phyloP scores from a whole-genome alignment of 768 basidiomycete species.

The Suillus fuscotomentosus region DNA sequence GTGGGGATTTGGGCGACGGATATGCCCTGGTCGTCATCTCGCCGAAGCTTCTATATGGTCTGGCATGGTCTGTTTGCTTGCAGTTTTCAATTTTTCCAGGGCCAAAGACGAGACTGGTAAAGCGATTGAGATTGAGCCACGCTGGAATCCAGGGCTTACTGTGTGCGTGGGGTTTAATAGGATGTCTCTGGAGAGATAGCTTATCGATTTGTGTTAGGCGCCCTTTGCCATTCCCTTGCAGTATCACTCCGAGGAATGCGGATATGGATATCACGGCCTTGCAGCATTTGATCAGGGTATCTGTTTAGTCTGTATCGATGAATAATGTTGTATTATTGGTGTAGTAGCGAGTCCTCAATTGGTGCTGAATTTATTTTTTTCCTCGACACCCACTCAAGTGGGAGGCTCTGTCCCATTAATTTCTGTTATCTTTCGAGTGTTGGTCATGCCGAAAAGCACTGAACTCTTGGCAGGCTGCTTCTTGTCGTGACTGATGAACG shows the following conservation, averaged over 20 bases:
- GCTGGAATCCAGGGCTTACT: slow-evolving; percentile 2
- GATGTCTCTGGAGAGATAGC: too few species aligned
- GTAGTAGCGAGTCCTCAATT: not conserved
- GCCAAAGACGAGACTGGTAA: slow-evolving; percentile 8
- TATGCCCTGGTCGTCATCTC: slow-evolving; percentile 4
- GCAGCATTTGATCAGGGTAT: not conserved
- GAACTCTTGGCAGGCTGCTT: too few species aligned
- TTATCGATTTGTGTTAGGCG: slow-evolving; percentile 1
- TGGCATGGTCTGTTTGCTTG: slow-evolving; percentile 4
- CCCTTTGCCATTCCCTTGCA: slow-evolving; percentile 2
- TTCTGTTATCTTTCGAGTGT: too few species aligned
- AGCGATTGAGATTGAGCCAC: slow-evolving; percentile 8
- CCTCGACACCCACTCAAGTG: too few species aligned
- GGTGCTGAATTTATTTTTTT: too few species aligned
- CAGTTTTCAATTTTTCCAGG: slow-evolving; percentile 3
- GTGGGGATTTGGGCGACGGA: slow-evolving; percentile 9
- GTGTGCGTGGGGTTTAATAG: not conserved
- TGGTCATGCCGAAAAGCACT: too few species aligned
- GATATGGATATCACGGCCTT: slow-evolving; percentile 5
- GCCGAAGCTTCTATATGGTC: slow-evolving; percentile 8
- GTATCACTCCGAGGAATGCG: slow-evolving; percentile 4
- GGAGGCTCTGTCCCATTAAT: too few species aligned
- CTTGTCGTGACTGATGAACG: too few species aligned
- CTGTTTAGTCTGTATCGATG: not conserved
- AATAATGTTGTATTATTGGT: not conserved